phyloP scores from a whole-genome alignment of 129 eudicot genomes.

The Centella asiatica region DNA sequence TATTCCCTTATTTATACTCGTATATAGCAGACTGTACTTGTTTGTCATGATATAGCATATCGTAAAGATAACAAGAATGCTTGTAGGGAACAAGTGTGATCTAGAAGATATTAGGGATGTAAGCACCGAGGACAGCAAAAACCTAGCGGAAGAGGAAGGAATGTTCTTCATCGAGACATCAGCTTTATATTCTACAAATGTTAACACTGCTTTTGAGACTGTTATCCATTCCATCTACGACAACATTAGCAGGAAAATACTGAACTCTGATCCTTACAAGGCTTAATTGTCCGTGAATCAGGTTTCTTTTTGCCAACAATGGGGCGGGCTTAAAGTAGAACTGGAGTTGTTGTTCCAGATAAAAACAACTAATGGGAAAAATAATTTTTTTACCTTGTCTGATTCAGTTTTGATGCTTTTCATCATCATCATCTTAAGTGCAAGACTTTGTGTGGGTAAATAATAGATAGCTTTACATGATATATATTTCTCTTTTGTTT shows the following conservation, averaged over 20 bases:
- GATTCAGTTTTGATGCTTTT: too few relatives aligned
- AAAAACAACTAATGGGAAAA: too few relatives aligned
- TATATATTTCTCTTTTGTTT: too few relatives aligned
- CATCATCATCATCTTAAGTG: too few relatives aligned
- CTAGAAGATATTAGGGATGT: conserved; percentile 35
- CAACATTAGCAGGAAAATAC: conserved; percentile 33
- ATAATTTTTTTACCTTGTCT: too few relatives aligned
- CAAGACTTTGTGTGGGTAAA: too few relatives aligned
- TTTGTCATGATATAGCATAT: too few relatives aligned
- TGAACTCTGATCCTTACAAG: conserved; percentile 40
- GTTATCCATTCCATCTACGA: conserved; percentile 35
- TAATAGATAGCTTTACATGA: too few relatives aligned
- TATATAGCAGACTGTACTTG: too few relatives aligned
- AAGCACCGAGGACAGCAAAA: conserved; percentile 28
- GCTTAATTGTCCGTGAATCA: conserved; percentile 35
- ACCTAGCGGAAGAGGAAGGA: conserved; percentile 39
- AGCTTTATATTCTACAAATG: conserved; percentile 37
- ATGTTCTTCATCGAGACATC: conserved; percentile 48
- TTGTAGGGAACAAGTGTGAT: conserved; percentile 44
- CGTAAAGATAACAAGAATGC: conserved; percentile 30
- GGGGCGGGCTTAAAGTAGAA: conserved; percentile 35
- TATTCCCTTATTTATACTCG: too few relatives aligned
- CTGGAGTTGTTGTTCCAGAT: conserved; percentile 49
- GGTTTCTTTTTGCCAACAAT: conserved; percentile 24
- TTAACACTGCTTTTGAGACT: conserved; percentile 31